These are phyloP conservation scores for Cyclotella distinguenda DNA, from an alignment of 108 stramenopile species.

Conservation along the genomic window DNA sequence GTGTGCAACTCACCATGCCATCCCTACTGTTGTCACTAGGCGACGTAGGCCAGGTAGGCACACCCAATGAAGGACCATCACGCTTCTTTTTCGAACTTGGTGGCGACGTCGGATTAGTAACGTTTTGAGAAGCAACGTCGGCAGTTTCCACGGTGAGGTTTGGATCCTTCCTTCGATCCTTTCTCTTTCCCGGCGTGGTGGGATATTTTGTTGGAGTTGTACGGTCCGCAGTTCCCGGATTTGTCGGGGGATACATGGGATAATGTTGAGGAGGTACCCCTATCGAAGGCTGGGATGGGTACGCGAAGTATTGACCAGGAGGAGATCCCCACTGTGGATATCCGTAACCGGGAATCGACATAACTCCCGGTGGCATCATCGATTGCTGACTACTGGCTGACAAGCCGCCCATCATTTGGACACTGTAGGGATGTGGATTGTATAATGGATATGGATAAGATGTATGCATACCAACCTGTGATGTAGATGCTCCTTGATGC, in stretches of 20 bases:
- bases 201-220: background rate
- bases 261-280: constrained; percentile 6
- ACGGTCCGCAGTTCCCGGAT: background rate
- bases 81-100: constrained; percentile 37
- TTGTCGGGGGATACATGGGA: constrained; percentile 11
- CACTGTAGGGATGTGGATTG: constrained; percentile 10
- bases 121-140: constrained; percentile 20
- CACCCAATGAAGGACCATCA: constrained; percentile 5
- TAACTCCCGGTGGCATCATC: background rate
- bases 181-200: constrained; percentile 25
- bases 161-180: constrained; percentile 13
- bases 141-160: constrained; percentile 30
- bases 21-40: background rate
- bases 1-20: constrained; percentile 7
- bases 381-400: constrained; percentile 6
- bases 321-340: constrained; percentile 7
- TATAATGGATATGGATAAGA: constrained; percentile 24
- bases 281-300: constrained; percentile 9
- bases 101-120: constrained; percentile 17
- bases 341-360: constrained; percentile 8
- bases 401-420: constrained; percentile 16
- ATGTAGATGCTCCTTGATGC: constrained; percentile 6
- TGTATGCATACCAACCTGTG: background rate
- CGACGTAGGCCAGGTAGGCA: constrained; percentile 17
- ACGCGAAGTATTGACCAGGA: constrained; percentile 15